Conservation (phyloP, 164 flowering plant genomes). For the Chimonanthus salicifolius region DNA sequence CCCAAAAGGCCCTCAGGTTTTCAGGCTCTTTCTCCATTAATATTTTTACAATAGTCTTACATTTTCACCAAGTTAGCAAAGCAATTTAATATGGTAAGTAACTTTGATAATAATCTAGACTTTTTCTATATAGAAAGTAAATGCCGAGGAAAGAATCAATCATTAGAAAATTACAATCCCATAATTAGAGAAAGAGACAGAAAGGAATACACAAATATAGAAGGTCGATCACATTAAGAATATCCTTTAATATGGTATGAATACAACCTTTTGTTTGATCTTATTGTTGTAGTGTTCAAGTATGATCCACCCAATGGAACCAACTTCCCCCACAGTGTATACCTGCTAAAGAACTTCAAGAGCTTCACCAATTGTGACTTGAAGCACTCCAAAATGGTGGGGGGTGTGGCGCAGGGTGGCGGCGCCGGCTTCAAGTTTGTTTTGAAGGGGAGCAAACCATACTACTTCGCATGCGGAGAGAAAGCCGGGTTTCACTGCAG, state of each 20-base stretch:
- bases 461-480: constrained; percentile 46
- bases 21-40: no score
- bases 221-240: neutral
- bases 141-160: neutral
- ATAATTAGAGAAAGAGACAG: neutral
- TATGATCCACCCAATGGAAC: constrained; percentile 38
- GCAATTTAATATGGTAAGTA: no score
- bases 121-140: no score
- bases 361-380: constrained; percentile 49
- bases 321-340: constrained; percentile 44
- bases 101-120: no score
- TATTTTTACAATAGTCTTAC: no score
- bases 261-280: neutral
- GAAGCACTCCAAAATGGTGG: constrained; percentile 34
- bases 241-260: neutral
- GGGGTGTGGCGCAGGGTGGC: constrained; percentile 27
- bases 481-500: constrained; percentile 32
- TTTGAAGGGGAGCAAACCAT: constrained; percentile 27
- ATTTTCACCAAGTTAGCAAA: no score
- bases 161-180: neutral
- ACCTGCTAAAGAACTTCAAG: constrained; percentile 35
- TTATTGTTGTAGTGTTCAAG: constrained; percentile 32
- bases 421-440: constrained; percentile 41
- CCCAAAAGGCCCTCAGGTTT: no score
- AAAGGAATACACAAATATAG: neutral